Base-by-base conservation (phyloP, 208 protist genomes). In the Leishmania mexicana region DNA sequence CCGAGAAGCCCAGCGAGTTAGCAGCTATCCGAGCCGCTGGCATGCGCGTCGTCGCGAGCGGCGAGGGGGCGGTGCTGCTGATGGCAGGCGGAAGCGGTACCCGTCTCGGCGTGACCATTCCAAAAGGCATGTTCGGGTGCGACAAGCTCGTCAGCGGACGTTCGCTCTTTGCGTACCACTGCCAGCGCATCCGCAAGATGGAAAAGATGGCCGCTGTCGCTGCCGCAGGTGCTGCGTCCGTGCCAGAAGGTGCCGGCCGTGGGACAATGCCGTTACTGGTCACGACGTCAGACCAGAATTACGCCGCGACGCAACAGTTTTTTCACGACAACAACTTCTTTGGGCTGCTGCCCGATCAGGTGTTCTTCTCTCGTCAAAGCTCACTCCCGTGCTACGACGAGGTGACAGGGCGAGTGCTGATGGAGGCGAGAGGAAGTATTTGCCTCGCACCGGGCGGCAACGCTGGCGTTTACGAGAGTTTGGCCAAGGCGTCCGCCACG, bases 71-170 rank as follows among this genome's bases (percentile, higher is more conserved):
- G 11, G 92, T 99, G 65, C 76, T 99, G 24, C 87, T 99, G 38
- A 88, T 99, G 51, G 99, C 99, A 0, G 99, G 99, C 53, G 99
- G 99, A 47, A 99, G 99, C 87, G 99, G 99, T 60, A 99, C 99
- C 13, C 94, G 99, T 13, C 95, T 99, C 15, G 99, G 99, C 31
- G 95, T 94, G 35, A 83, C 82, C 19, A 81, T 98, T 3, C 99
- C 99, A 8, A 99, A 99, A 88, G 99, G 99, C 0, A 81, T 98
- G 45, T 96, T 97, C 73, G 83, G 84, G 78, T 93, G 87, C 78
- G 81, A 83, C 21, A 81, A 85, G 40, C 93, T 98, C 65, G 81
- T 97, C 57, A 81, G 83, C 19, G 64, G 58, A 1, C 82, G 83
- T 24, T 97, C 96, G 7, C 89, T 99, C 13, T 99, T 99, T 86